Base-by-base conservation (phyloP, 306 rosid species). In the Chamaecrista fasciculata region DNA sequence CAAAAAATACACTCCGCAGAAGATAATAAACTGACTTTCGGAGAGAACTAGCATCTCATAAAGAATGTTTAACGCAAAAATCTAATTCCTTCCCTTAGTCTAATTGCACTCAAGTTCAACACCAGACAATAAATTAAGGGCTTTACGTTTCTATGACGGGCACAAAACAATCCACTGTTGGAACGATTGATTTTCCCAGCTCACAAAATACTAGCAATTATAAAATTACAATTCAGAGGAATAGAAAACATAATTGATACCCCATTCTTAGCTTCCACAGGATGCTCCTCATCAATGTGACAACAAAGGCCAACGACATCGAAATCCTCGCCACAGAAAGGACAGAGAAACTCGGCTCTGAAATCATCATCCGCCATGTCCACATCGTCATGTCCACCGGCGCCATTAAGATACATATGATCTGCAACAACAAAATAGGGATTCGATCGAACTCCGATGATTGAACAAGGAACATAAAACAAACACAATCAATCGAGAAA, bases 201-300 rank as follows among this genome's bases (percentile, higher is more conserved):
- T 44, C 70, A 4, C 9, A 10, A 29, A 18, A 10, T 12, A 8
- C 20, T 5, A 66, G 6, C 28, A 28, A 23, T 15, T 28, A n/a
- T n/a, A 5, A 36, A 42, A 11, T 16, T 8, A 49, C 11, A 20
- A 11, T 2, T 4, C 11, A 53, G 4, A 28, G 20, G 66, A 37
- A 6, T 10, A 60, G 1, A 33, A 26, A 5, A 11, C 16, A 20
- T 36, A 50, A 55, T 8, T 8, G 48, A 43, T 80, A 86, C 96
- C 93, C 96, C 96, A 26, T 75, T 82, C 62, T 52, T 83, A 11
- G 87, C 89, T 72, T 89, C 87, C 21, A 83, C 49, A 15, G 91
- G 91, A 71, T 89, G 96, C 16, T 89, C 88, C 77, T 83, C 93
- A 20, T 89, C 93, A 84, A 89, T 85, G 84, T 89, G 96, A 52